Evolutionary conservation across 345 rosid genomes (phyloP).

Genomic region (Gynandropsis gynandra): DNA sequence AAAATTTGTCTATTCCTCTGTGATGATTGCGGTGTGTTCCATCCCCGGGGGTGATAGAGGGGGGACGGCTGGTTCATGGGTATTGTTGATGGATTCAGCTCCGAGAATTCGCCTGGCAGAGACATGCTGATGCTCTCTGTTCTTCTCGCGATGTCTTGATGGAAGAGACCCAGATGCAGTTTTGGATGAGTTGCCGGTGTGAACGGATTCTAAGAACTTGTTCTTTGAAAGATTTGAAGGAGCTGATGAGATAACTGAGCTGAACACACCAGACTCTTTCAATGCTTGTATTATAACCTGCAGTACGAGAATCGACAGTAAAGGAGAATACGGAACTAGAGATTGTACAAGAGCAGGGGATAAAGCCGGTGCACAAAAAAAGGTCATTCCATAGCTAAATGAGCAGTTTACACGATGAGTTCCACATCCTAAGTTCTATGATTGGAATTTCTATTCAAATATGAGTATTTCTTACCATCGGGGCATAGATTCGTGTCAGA

Average conservation of each 20-base stretch:
- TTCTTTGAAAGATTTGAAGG: slow-evolving; percentile 46
- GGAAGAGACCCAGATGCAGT: slow-evolving; percentile 42
- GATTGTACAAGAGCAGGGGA: background rate
- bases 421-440: background rate
- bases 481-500: slow-evolving; percentile 75
- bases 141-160: slow-evolving; percentile 41
- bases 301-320: slow-evolving; percentile 7
- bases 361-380: too few species aligned
- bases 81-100: slow-evolving; percentile 21
- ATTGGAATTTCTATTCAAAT: slow-evolving; percentile 2
- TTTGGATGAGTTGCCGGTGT: slow-evolving; percentile 43
- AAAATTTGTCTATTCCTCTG: slow-evolving; percentile 21
- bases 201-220: slow-evolving; percentile 42
- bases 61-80: slow-evolving; percentile 55
- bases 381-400: too few species aligned
- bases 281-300: slow-evolving; percentile 82
- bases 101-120: slow-evolving; percentile 55
- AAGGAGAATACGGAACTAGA: too few species aligned
- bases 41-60: slow-evolving; percentile 69
- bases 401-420: too few species aligned
- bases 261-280: slow-evolving; percentile 78
- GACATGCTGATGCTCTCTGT: slow-evolving; percentile 32
- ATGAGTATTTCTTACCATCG: slow-evolving; percentile 54
- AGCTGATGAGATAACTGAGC: slow-evolving; percentile 54
- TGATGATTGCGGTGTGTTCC: slow-evolving; percentile 21